Evolutionary conservation across 2,329 filamentous ascomycete genomes (phyloP), one percentile per base, ranked within the genome.

Genomic region (Aspergillus cejpii): DNA sequence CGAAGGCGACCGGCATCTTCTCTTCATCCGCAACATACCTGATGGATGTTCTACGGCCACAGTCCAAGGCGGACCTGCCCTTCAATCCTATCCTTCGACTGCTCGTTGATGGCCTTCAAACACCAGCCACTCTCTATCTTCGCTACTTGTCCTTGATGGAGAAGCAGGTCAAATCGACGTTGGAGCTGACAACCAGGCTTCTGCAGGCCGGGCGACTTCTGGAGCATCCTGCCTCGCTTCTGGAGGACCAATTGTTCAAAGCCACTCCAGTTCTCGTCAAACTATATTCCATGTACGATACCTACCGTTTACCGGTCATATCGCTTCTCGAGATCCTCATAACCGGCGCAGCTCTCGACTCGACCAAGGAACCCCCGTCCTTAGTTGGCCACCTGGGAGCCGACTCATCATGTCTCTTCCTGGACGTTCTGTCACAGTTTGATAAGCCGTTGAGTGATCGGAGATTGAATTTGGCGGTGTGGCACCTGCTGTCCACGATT

Each of bases 321-420:
- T 74, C 76, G 20, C 70, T 96, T 2, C 71, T 95, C 6, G 82
- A 89, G 49, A 79, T 82, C 8, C 69, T 95, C 14, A 81, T 95
- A 21, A 74, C 82, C 34, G 83, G 78, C 52, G 83, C 85, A 19
- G 80, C 83, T 19, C 79, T 79, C 49, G 57, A 70, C 40, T 71
- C 75, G 12, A 70, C 77, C 23, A 76, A 75, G n/a, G 89, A 96
- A 55, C 88, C 90, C 1, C 87, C 88, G n/a, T 96, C 91, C 5
- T 75, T 98, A n/a, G 79, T 98, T 17, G 90, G 90, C 24, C 88
- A 94, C 60, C 74, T 98, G 5, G 89, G 89, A 1, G 78, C 87
- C 7, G 81, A 87, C 44, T 83, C 87, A 6, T 87, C 90, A 8
- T 88, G 87, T 56, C 84, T 85, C 29, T 94, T 98, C 61, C 73